Conservation (phyloP, 2,329 filamentous ascomycete species). For the Lomentospora prolificans region DNA sequence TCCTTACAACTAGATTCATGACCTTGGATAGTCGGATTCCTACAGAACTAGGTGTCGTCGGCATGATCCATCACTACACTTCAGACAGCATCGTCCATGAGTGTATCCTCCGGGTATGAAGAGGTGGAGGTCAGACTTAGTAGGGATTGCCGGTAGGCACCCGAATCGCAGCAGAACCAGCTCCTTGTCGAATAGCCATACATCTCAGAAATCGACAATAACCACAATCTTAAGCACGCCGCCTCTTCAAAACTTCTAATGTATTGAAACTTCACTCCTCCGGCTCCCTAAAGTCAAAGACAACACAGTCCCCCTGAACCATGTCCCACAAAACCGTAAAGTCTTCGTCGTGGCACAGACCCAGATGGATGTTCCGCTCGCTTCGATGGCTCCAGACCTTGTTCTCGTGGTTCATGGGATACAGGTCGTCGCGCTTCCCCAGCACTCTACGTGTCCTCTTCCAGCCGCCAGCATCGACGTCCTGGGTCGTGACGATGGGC, state of each 20-base stretch:
- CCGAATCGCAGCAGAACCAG: too few relatives aligned
- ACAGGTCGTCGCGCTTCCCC: neutral
- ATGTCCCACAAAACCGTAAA: neutral
- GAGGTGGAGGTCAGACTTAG: too few relatives aligned
- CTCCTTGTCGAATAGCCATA: too few relatives aligned
- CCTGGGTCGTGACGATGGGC: neutral
- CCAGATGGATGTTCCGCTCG: neutral
- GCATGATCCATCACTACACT: too few relatives aligned
- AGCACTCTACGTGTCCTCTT: neutral
- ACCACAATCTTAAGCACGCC: neutral
- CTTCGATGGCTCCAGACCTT: neutral
- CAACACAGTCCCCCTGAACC: neutral
- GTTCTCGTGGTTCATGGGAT: neutral
- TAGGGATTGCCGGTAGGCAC: too few relatives aligned
- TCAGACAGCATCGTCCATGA: too few relatives aligned
- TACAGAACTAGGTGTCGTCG: too few relatives aligned
- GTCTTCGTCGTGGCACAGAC: neutral
- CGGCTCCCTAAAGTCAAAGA: neutral
- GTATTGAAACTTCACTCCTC: neutral
- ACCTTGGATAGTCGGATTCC: too few relatives aligned
- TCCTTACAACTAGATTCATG: too few relatives aligned
- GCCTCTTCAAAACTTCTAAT: neutral
- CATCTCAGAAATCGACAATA: neutral
- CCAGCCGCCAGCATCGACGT: neutral
- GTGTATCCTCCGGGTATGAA: too few relatives aligned